Evolutionary conservation across 208 protist genomes (phyloP), one percentile per base, ranked within the genome.

Genomic region (Phytomonas francai): DNA sequence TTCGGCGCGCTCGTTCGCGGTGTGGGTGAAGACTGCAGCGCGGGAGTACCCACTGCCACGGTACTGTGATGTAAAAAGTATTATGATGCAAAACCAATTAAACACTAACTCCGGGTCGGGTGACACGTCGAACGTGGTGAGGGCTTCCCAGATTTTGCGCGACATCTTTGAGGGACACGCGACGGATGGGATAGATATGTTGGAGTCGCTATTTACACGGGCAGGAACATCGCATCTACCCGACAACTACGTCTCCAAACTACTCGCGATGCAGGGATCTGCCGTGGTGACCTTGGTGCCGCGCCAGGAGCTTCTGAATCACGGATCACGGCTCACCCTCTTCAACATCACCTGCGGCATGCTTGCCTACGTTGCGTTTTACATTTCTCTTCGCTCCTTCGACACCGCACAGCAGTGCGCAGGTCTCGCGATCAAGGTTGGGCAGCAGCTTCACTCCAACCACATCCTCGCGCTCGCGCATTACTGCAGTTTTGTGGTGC

Each of bases 361-460:
- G 73, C 83, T 95, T 28, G 69, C 90, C 27, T 95, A 92, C 66
- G 76, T 81, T 0, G 84, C 88, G 60, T 86, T 84, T 64, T 87
- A 92, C 69, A 71, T 92, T 9, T 80, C 77, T 16, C 63, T 92
- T 12, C 76, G 72, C 28, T 85, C 89, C 0, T 65, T 91, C 3
- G 69, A 71, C 8, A 76, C 81, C 8, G 86, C 89, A 11, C 71
- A 74, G 49, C 83, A 78, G 39, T 92, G 89, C 68, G 78, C 84
- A 58, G 74, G 79, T 2, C 78, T 85, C 59, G 86, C 86, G 16
- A 75, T 95, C 49, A 79, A 90, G 63, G 78, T 92, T 0, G 84
- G 79, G 5, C 84, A 92, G 61, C 86, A 95, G 42, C 77, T 89
- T n/a, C 81, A 82, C 58, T 88, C 83, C 5, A 80, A 83, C 59